Evolutionary conservation across 768 basidiomycete genomes (phyloP).

Genomic region (Sporobolomyces pararoseus): DNA sequence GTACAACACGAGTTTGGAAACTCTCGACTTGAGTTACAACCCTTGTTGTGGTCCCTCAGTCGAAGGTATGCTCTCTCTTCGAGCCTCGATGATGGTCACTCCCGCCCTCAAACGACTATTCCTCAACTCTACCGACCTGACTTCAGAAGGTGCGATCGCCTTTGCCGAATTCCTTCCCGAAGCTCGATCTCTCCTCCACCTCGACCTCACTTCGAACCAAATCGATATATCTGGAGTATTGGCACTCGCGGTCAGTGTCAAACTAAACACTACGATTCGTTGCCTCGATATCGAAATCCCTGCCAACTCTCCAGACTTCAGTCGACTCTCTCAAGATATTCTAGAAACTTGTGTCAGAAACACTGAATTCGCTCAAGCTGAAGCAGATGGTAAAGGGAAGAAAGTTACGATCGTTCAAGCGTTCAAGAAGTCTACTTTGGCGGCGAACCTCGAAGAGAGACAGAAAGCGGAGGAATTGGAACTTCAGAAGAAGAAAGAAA

Average conservation of each 20-base stretch:
- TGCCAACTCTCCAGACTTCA: conserved; percentile 49
- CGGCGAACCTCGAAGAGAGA: conserved; percentile 49
- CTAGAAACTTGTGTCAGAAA: conserved; percentile 81
- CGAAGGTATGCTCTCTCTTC: conserved; percentile 82
- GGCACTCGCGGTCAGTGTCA: conserved; percentile 81
- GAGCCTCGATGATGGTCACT: conserved; percentile 89
- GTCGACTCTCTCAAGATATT: conserved; percentile 78
- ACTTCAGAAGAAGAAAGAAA: conserved; percentile 48
- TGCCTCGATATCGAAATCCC: conserved; percentile 93
- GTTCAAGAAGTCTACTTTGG: conserved; percentile 50
- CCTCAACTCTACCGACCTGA: conserved; percentile 74
- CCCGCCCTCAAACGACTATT: conserved; percentile 85
- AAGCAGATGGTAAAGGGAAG: conserved; percentile 30
- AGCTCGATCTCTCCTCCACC: conserved; percentile 75
- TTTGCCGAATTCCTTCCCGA: conserved; percentile 96
- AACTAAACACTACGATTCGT: conserved; percentile 73
- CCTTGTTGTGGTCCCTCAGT: conserved; percentile 83
- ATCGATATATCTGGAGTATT: conserved; percentile 87
- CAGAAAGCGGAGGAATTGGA: conserved; percentile 45
- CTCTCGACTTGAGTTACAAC: conserved; percentile 86
- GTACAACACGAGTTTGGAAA: conserved; percentile 90
- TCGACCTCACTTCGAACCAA: conserved; percentile 57
- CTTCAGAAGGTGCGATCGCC: conserved; percentile 81
- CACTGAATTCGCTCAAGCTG: conserved; percentile 67
- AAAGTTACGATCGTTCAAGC: conserved; percentile 50